phyloP scores from a whole-genome alignment of 352 stramenopile species.

The Phytophthora macrochlamydospora region DNA sequence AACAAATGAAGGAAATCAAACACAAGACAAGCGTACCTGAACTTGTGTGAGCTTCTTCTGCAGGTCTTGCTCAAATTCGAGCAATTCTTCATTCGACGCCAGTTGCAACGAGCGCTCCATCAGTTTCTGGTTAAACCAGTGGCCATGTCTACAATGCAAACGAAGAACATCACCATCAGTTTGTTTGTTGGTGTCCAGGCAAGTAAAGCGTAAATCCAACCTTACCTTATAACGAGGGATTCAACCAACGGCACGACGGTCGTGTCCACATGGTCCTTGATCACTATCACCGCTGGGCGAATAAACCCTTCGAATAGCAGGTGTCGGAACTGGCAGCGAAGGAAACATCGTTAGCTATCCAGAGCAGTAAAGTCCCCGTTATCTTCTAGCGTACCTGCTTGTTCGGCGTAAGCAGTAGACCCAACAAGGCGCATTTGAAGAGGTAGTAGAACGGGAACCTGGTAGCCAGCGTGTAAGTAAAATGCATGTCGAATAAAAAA shows the following conservation, averaged over 20 bases:
- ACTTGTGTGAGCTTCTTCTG: background rate
- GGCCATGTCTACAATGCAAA: constrained; percentile 44
- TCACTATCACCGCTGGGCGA: constrained; percentile 41
- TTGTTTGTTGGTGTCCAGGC: background rate
- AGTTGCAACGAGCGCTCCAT: constrained; percentile 58
- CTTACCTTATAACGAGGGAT: constrained; percentile 56
- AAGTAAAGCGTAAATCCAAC: background rate
- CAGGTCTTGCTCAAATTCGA: background rate
- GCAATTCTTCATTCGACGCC: background rate
- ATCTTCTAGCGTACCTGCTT: constrained; percentile 43
- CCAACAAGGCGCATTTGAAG: constrained; percentile 69
- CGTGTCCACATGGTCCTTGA: constrained; percentile 48
- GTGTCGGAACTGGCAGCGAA: constrained; percentile 48
- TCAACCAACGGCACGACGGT: constrained; percentile 63
- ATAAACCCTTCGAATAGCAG: constrained; percentile 72
- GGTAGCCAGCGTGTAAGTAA: too few relatives aligned
- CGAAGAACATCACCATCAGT: background rate
- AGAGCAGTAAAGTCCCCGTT: background rate
- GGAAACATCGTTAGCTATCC: background rate
- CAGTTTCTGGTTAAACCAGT: constrained; percentile 71
- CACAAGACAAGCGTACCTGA: background rate
- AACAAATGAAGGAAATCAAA: background rate
- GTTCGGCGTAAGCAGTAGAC: constrained; percentile 59
- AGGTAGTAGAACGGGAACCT: constrained; percentile 75
- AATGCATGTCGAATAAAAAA: background rate